Percentiles rank a stretch among this genome's conserved stretches.
Evolutionary conservation across 257 asterid genomes (phyloP).

Genomic region (Phtheirospermum japonicum): DNA sequence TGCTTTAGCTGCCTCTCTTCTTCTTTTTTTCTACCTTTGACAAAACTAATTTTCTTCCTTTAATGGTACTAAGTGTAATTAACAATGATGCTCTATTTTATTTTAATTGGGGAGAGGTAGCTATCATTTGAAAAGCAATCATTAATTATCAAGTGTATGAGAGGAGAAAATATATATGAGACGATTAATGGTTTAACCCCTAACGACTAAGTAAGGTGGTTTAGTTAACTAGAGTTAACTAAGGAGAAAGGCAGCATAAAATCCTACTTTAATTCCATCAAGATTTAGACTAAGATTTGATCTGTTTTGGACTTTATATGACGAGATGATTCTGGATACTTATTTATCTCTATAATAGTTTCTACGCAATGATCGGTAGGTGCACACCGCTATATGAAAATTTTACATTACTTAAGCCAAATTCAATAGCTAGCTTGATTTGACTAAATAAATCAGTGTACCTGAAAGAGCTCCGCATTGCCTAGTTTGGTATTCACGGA

Average conservation of each 20-base stretch:
- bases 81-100: conserved; percentile 25
- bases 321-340: conserved; percentile 14
- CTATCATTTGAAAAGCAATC: conserved; percentile 39
- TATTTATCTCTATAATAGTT: not conserved
- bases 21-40: conserved; percentile 37
- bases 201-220: conserved; percentile 20
- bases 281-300: conserved; percentile 32
- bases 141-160: conserved; percentile 47
- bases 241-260: conserved; percentile 35
- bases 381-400: no score
- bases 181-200: conserved; percentile 31
- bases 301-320: conserved; percentile 27
- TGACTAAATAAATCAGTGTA: not conserved
- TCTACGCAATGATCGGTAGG: not conserved
- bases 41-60: conserved; percentile 51
- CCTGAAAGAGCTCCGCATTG: no score
- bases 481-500: no score
- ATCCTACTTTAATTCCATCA: conserved; percentile 36
- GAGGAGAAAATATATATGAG: conserved; percentile 25
- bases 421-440: no score
- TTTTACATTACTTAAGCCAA: no score
- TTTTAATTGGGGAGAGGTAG: conserved; percentile 15
- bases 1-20: conserved; percentile 45
- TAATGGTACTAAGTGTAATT: conserved; percentile 49
- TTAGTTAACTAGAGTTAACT: not conserved